A percentile compares a stretch with the other conserved stretches of the same genome.
These are phyloP conservation scores for Cladorrhinum sp. DNA, from an alignment of 2,329 filamentous ascomycete species.

Conservation along the genomic window DNA sequence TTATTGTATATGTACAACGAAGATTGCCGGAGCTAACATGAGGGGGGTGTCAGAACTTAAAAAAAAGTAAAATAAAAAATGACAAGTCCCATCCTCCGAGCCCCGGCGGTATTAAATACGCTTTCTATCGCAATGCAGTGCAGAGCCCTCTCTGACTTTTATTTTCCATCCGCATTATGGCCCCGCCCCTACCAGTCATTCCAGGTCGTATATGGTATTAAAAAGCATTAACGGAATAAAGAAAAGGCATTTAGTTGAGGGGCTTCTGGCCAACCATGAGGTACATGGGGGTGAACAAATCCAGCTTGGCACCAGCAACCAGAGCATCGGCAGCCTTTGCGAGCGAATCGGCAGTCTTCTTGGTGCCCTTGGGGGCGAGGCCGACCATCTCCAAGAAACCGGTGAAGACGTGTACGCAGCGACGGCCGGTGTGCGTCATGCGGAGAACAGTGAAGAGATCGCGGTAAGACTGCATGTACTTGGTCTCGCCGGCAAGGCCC, in stretches of 20 bases:
- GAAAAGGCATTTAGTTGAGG: constrained; percentile 30
- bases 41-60: constrained; percentile 14
- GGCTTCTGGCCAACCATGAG: constrained; percentile 93
- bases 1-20: constrained; percentile 15
- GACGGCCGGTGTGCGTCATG: constrained; percentile 83
- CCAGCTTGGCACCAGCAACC: constrained; percentile 79
- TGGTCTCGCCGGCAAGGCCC: constrained; percentile 80
- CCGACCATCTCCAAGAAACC: constrained; percentile 71
- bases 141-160: constrained; percentile 10
- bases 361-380: constrained; percentile 76
- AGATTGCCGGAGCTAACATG: neutral
- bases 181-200: constrained; percentile 16
- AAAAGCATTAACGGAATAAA: neutral
- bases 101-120: constrained; percentile 15
- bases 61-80: constrained; percentile 2
- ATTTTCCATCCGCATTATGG: constrained; percentile 17
- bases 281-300: constrained; percentile 99
- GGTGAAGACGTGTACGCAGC: constrained; percentile 71
- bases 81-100: constrained; percentile 1
- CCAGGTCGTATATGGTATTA: constrained; percentile 16
- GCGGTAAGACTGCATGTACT: constrained; percentile 73
- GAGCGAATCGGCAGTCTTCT: constrained; percentile 92
- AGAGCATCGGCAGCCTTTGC: constrained; percentile 78
- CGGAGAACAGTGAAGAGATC: constrained; percentile 81
- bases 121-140: constrained; percentile 1